Conservation (phyloP, 805 yeast species). For the Saccharomycopsis fodiens region DNA sequence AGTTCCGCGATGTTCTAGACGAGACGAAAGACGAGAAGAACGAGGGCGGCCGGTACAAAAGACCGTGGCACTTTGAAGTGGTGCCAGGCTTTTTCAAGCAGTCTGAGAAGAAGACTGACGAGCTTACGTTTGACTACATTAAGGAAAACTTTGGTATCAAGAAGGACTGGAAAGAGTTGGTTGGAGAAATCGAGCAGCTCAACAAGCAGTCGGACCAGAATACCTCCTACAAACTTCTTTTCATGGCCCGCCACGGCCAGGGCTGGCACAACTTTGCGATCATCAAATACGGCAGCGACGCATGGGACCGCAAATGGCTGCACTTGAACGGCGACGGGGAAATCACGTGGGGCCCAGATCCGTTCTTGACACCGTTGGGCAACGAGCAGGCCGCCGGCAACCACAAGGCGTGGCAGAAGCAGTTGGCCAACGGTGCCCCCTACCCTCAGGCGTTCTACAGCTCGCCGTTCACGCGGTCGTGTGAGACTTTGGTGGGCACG, state of each 20-base stretch:
- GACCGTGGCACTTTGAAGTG: constrained; percentile 26
- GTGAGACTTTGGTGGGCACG: constrained; percentile 47
- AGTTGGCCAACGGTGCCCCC: constrained; percentile 38
- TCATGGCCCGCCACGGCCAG: constrained; percentile 63
- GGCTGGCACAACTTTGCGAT: constrained; percentile 57
- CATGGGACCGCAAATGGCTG: constrained; percentile 55
- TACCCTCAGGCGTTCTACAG: constrained; percentile 49
- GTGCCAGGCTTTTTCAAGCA: constrained; percentile 40
- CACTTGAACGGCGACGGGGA: constrained; percentile 46
- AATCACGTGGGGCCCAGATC: constrained; percentile 52
- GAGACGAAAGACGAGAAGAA: constrained; percentile 1
- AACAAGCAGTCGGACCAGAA: constrained; percentile 27
- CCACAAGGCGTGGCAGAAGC: constrained; percentile 33
- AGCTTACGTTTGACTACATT: constrained; percentile 34
- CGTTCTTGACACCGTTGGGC: constrained; percentile 50
- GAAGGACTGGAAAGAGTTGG: constrained; percentile 31
- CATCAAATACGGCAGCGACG: constrained; percentile 43
- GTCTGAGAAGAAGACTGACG: constrained; percentile 35
- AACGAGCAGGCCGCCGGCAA: constrained; percentile 48
- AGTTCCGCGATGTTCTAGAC: constrained; percentile 8
- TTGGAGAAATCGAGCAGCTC: constrained; percentile 28
- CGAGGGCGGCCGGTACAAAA: constrained; percentile 3
- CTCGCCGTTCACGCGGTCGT: constrained; percentile 59
- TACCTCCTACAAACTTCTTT: constrained; percentile 39
- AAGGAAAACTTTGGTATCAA: constrained; percentile 36